phyloP scores from a whole-genome alignment of 352 stramenopile genomes.

The Phytophthora pini region DNA sequence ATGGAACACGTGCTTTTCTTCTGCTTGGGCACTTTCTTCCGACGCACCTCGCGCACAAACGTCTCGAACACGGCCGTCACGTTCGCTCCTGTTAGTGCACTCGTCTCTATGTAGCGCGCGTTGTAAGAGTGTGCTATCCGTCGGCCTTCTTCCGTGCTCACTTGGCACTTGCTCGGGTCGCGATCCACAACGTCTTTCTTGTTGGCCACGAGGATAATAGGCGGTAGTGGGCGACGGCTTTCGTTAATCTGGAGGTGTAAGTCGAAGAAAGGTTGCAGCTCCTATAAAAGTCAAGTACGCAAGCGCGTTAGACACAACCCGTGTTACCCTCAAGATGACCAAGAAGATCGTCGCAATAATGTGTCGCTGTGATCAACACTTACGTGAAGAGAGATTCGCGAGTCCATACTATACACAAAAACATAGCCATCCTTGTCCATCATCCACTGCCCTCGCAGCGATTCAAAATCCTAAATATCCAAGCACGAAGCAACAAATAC shows the following conservation, averaged over 20 bases:
- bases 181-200: conserved; percentile 90
- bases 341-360: not conserved
- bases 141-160: conserved; percentile 85
- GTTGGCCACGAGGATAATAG: conserved; percentile 90
- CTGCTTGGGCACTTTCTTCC: conserved; percentile 78
- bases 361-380: conserved; percentile 10
- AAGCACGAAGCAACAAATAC: conserved; percentile 3
- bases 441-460: conserved; percentile 89
- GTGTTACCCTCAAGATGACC: not conserved
- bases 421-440: conserved; percentile 93
- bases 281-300: conserved; percentile 37
- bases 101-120: conserved; percentile 89
- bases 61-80: conserved; percentile 90
- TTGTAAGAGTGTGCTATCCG: conserved; percentile 89
- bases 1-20: conserved; percentile 80
- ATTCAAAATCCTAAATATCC: conserved; percentile 81
- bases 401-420: conserved; percentile 93
- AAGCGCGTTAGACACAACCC: not conserved
- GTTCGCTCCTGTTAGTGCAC: conserved; percentile 84
- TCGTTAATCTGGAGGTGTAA: conserved; percentile 91
- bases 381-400: conserved; percentile 86
- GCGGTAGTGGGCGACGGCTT: conserved; percentile 71
- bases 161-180: conserved; percentile 82
- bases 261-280: conserved; percentile 90
- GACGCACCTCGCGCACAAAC: conserved; percentile 86